A percentile compares a stretch with the other conserved stretches of the same genome.
These are phyloP conservation scores for Camptophora hylomeconis DNA, from an alignment of 2,329 filamentous ascomycete genomes.

Conservation along the genomic window DNA sequence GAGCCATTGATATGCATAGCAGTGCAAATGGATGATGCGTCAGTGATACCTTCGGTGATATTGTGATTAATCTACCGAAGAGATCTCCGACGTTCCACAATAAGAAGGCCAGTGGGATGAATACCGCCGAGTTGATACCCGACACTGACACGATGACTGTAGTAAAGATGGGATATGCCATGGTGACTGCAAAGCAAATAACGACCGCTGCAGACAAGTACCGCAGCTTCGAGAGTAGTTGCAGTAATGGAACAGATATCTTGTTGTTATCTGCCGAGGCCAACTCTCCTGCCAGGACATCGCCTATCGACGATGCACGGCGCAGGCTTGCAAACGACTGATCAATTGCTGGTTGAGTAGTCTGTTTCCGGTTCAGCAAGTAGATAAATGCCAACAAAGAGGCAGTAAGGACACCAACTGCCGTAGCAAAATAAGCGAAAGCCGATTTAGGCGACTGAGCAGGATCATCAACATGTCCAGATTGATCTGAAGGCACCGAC, in stretches of 20 bases:
- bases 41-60: conserved; percentile 42
- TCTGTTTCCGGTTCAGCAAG: conserved; percentile 48
- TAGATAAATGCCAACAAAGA: conserved; percentile 64
- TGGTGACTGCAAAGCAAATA: conserved; percentile 69
- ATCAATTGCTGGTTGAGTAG: conserved; percentile 4
- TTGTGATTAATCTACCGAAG: conserved; percentile 56
- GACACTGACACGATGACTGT: conserved; percentile 47
- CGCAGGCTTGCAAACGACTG: too few species aligned
- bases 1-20: conserved; percentile 52
- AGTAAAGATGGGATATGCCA: conserved; percentile 86
- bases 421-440: conserved; percentile 83
- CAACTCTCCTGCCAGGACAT: conserved; percentile 20
- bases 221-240: conserved; percentile 62
- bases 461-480: conserved; percentile 20
- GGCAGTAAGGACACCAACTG: conserved; percentile 58
- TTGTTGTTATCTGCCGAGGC: conserved; percentile 16
- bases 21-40: conserved; percentile 52
- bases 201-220: conserved; percentile 69
- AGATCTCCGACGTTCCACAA: conserved; percentile 91
- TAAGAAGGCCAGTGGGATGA: conserved; percentile 82
- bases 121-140: conserved; percentile 53
- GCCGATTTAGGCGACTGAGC: conserved; percentile 54
- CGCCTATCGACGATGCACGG: conserved; percentile 10
- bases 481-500: conserved; percentile 25
- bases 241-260: conserved; percentile 45